Conservation (phyloP, 306 rosid species). For the Bauhinia variegata region DNA sequence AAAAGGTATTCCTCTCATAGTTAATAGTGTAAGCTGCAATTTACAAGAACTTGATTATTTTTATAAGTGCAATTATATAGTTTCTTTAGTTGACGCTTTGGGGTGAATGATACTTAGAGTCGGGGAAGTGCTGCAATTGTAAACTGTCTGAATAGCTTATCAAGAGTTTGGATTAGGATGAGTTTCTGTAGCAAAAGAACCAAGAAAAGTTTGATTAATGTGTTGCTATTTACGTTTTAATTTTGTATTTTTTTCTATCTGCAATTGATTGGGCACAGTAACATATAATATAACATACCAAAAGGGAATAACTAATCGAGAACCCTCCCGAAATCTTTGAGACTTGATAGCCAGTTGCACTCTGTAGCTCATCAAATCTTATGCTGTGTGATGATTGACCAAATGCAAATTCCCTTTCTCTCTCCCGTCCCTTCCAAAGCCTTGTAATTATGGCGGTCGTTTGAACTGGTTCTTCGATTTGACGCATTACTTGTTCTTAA, state of each 20-base stretch:
- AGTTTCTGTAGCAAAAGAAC: background rate
- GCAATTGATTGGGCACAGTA: slow-evolving; percentile 2
- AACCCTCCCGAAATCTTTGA: too few species aligned
- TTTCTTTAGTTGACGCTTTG: slow-evolving; percentile 13
- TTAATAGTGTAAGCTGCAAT: slow-evolving; percentile 1
- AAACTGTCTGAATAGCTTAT: background rate
- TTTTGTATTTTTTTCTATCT: background rate
- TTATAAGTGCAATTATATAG: background rate
- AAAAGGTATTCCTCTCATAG: background rate
- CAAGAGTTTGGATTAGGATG: slow-evolving; percentile 3
- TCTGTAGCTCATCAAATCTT: slow-evolving; percentile 11
- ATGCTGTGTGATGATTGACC: too few species aligned
- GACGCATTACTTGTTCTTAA: too few species aligned
- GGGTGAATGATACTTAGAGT: slow-evolving; percentile 9
- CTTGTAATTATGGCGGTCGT: too few species aligned
- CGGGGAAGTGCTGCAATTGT: slow-evolving; percentile 20
- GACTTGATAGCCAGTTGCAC: background rate
- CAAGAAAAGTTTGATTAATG: slow-evolving; percentile 10
- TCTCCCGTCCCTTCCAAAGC: too few species aligned
- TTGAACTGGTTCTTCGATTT: too few species aligned
- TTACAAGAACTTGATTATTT: slow-evolving; percentile 3
- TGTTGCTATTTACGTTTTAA: slow-evolving; percentile 20
- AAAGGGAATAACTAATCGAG: too few species aligned
- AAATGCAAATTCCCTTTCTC: too few species aligned
- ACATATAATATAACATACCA: background rate